Evolutionary conservation across 1,284 basidiomycete genomes (phyloP), one percentile per base, ranked within the genome.

Genomic region (Cryptococcus sp.): DNA sequence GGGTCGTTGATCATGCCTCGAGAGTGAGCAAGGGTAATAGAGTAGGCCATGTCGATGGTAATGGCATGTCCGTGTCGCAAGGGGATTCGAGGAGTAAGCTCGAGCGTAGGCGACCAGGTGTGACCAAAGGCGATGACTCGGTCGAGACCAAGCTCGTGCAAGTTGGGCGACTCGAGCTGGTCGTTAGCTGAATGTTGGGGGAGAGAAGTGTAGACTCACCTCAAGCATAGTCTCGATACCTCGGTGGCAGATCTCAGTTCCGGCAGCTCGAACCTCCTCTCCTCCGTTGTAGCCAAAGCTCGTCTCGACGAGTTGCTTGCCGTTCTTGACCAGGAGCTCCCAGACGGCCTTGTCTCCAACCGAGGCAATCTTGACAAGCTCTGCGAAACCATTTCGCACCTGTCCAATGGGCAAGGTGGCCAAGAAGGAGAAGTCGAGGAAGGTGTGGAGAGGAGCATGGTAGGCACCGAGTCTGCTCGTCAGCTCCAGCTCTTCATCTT

Each of bases 101-200:
- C 74, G 37, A 75, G 66, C 0, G 73, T 75, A 21, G 75, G 74
- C 16, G 69, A 74, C 66, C 74, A 74, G 45, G 72, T 74, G 59
- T 75, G 74, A 21, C 74, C 75, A 58, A 71, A 73, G 41, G 75
- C 75, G 50, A 76, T 76, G 39, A 76, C 74, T 49, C 74, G 69
- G 66, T 76, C 74, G n/a, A 76, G 65, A 38, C 71, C 69, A 43
- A 76, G 72, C 59, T 76, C 74, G 68, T 76, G 75, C 50, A 76
- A 57, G 67, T 76, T 76, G 48, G 71, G 71, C 26, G 72, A 66
- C 63, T 76, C 74, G 50, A 76, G 71, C 63, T 71, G 55, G 18
- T 5, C n/a, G n/a, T 14, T 23, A 39, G 21, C 11, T 6, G 21
- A 38, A 19, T 2, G 16, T 19, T 31, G 2, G 24, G 22, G 23